phyloP scores from a whole-genome alignment of 2,329 filamentous ascomycete genomes.

The Aureobasidium sp. region DNA sequence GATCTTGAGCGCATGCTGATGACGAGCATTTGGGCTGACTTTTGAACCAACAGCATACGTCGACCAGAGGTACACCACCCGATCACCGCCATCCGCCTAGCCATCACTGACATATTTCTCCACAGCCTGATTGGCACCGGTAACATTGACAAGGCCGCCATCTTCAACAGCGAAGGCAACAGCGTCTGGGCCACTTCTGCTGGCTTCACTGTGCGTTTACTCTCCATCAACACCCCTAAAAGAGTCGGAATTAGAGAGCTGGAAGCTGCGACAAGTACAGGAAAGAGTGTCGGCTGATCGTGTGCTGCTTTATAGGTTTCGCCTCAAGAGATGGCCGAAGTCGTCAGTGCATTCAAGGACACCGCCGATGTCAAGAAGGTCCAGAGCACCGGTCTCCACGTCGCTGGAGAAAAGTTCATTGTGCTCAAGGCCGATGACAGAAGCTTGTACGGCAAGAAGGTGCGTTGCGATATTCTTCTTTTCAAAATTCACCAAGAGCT shows the following conservation, averaged over 20 bases:
- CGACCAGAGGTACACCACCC: conserved; percentile 49
- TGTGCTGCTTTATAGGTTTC: conserved; percentile 36
- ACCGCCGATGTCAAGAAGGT: conserved; percentile 56
- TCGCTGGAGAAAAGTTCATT: conserved; percentile 73
- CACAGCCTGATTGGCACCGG: conserved; percentile 70
- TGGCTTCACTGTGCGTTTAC: conserved; percentile 63
- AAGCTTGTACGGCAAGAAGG: conserved; percentile 80
- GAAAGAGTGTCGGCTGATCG: conserved; percentile 7
- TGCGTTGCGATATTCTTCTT: conserved; percentile 33
- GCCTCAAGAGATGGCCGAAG: conserved; percentile 48
- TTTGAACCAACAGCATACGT: conserved; percentile 46
- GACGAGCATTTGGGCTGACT: conserved; percentile 18
- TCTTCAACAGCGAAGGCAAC: conserved; percentile 74
- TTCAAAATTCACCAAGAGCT: not conserved
- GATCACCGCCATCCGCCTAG: not conserved
- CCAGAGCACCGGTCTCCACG: conserved; percentile 64
- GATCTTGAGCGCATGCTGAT: not conserved
- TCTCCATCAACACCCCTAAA: not conserved
- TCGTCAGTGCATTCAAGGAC: conserved; percentile 48
- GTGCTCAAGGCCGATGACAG: conserved; percentile 68
- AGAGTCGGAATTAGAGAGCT: not conserved
- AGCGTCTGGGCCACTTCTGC: conserved; percentile 68
- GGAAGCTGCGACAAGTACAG: not conserved
- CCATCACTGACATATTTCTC: not conserved
- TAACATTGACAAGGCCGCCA: conserved; percentile 76